Evolutionary conservation across 2,329 filamentous ascomycete genomes (phyloP), one percentile per base, ranked within the genome.

Genomic region (Pseudohalonectria lignicola): DNA sequence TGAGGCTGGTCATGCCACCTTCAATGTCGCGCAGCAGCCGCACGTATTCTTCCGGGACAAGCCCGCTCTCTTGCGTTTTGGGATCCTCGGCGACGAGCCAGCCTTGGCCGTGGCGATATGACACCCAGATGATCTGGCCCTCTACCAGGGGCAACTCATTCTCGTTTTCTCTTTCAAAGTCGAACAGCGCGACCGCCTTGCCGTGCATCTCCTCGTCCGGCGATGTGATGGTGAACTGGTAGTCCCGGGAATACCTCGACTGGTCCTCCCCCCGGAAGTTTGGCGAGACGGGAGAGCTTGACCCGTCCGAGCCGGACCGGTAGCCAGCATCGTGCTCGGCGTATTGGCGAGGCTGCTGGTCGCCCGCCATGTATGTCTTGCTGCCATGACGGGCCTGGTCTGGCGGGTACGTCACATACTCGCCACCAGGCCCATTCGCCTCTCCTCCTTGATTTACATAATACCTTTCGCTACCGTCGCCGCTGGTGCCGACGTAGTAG

Each of bases 201-300:
- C 92, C 92, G 53, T 95, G 88, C 76, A 95, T 95, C 58, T 96
- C 87, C 61, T 96, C 90, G 56, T 96, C 92, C 5, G 88, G 87
- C 12, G 86, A 93, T 13, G 86, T 90, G 49, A 94, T 94, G 15
- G 86, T 93, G 57, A 95, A 94, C 50, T 93, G 85, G 56, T 94
- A 95, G 59, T 94, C 86, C 47, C 84, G 78, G 33, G 86, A 93
- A 59, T 88, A 94, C 50, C 87, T 76, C 39, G 80, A 85, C 54
- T 86, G 74, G 52, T 87, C 80, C 48, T 76, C 74, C 41, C 72
- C 66, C 40, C 62, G 66, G 43, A 66, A 69, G 21, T 67, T 68
- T 2, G 76, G 74, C 8, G 76, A 81, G 13, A 75, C 78, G 31
- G 67, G 63, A 21, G 64, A 58, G 56, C 73, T 77, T 13, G 74